These are phyloP conservation scores for Candida oleophila DNA, from an alignment of 805 yeast species.

Conservation along the genomic window DNA sequence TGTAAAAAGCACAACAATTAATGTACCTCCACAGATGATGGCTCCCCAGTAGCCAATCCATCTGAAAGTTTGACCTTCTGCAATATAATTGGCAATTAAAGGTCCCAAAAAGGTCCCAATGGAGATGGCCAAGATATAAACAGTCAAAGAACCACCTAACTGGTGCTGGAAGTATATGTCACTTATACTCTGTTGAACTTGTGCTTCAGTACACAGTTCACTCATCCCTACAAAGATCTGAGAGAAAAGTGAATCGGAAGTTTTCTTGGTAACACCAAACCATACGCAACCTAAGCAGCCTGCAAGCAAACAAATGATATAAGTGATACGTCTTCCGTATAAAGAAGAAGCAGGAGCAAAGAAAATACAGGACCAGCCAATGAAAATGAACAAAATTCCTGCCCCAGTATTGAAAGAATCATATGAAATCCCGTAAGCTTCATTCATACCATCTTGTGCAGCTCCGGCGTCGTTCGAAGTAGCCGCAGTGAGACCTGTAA, in stretches of 20 bases:
- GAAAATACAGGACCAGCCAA: constrained; percentile 63
- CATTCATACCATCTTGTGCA: constrained; percentile 64
- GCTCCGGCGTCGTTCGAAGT: constrained; percentile 76
- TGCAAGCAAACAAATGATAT: constrained; percentile 55
- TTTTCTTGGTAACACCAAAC: constrained; percentile 58
- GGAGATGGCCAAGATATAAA: constrained; percentile 72
- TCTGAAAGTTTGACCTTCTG: constrained; percentile 58
- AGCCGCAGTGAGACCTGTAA: constrained; percentile 70
- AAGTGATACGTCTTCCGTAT: constrained; percentile 67
- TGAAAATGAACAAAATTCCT: constrained; percentile 70
- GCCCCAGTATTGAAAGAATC: constrained; percentile 77
- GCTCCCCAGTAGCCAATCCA: constrained; percentile 82
- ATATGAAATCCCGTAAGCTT: constrained; percentile 60
- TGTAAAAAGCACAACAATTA: constrained; percentile 55
- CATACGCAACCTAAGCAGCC: constrained; percentile 69
- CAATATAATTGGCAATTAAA: constrained; percentile 71
- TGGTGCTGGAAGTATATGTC: constrained; percentile 81
- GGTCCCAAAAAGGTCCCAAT: constrained; percentile 81
- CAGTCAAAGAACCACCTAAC: constrained; percentile 67
- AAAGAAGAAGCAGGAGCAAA: constrained; percentile 67
- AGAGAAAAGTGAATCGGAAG: constrained; percentile 70
- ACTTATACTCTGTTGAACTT: constrained; percentile 63
- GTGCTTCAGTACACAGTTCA: constrained; percentile 76
- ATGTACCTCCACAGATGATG: constrained; percentile 37
- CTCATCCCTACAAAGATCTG: constrained; percentile 79